Base-by-base conservation (phyloP, 768 basidiomycete species). In the Lactifluus rugatus region DNA sequence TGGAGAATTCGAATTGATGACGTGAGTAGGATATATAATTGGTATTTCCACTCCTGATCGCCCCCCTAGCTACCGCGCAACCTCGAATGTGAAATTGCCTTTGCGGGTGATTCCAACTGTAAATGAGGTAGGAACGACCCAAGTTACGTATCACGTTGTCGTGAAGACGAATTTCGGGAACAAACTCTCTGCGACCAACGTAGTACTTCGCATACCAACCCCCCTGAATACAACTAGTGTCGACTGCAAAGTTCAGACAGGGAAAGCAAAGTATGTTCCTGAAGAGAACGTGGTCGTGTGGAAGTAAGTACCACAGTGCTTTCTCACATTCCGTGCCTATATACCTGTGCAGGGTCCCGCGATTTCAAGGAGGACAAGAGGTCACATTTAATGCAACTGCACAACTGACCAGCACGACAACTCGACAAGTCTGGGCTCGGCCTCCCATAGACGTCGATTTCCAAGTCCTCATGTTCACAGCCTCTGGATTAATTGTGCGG, bases 361-460 rank as follows among this genome's bases (percentile, higher is more conserved):
- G 93, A 57, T 75, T 99, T 54, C 94, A 97, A 71, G 96, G 96
- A 47, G 89, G 89, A 5, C 84, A 91, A 63, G 96, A 99, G 71
- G 81, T 83, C 63, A 91, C 91, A 0, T 81, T 98, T 56, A 81
- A 81, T 2, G 96, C 84, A 0, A 82, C 84, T 9, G 95, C 93
- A 6, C 79, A 81, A 34, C 75, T 98, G 61, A 91, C 94, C 2
- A 82, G 83, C 59, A 95, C 93, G 32, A 99, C 96, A 0, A 80
- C 83, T 58, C 85, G 93, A 34, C 93, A 97, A 78, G 85, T 95
- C 4, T 99, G 96, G 96, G 93, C 94, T 2, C 78, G 96, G 54
- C 96, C 96, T 17, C 96, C 96, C 7, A 98, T 99, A 67, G 91
- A 95, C 64, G 85, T 98, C 62, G 96, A 99, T 71, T 99, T 99